These are phyloP conservation scores for Piper betle DNA, from an alignment of 164 flowering plant species.

Conservation along the genomic window DNA sequence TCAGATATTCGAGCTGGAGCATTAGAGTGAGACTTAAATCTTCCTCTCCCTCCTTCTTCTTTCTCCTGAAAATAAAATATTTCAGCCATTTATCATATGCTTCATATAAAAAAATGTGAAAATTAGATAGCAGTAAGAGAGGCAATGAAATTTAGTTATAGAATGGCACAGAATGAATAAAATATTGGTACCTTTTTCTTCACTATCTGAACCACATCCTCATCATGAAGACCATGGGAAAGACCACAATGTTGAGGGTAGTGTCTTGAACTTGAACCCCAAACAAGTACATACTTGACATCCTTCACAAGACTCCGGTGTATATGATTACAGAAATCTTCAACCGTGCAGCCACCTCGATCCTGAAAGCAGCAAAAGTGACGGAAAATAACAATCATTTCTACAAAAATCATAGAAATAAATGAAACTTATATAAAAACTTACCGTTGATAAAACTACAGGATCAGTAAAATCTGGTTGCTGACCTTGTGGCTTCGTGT, in stretches of 20 bases:
- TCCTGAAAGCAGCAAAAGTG: slow-evolving; percentile 33
- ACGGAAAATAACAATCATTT: neutral
- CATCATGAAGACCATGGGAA: slow-evolving; percentile 72
- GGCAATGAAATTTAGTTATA: neutral
- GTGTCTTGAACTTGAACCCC: slow-evolving; percentile 97
- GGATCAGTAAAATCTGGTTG: slow-evolving; percentile 96
- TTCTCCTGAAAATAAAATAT: slow-evolving; percentile 43
- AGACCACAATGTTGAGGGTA: slow-evolving; percentile 98
- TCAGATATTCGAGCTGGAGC: slow-evolving; percentile 89
- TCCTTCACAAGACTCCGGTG: slow-evolving; percentile 88
- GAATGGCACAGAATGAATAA: neutral
- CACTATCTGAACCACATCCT: slow-evolving; percentile 96
- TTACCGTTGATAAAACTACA: slow-evolving; percentile 83
- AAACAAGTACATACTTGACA: slow-evolving; percentile 84
- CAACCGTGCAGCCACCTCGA: slow-evolving; percentile 94
- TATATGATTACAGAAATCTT: slow-evolving; percentile 91
- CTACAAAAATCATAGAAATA: neutral
- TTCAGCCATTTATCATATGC: neutral
- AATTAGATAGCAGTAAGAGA: neutral
- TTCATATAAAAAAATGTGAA: neutral
- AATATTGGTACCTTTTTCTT: slow-evolving; percentile 70
- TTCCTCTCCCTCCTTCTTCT: slow-evolving; percentile 84
- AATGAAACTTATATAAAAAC: slow-evolving; percentile 13
- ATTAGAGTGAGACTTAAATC: slow-evolving; percentile 90
- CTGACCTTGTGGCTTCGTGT: slow-evolving; percentile 98